Base-by-base conservation (phyloP, 2,329 filamentous ascomycete genomes). In the Trichophyton benhamiae region DNA sequence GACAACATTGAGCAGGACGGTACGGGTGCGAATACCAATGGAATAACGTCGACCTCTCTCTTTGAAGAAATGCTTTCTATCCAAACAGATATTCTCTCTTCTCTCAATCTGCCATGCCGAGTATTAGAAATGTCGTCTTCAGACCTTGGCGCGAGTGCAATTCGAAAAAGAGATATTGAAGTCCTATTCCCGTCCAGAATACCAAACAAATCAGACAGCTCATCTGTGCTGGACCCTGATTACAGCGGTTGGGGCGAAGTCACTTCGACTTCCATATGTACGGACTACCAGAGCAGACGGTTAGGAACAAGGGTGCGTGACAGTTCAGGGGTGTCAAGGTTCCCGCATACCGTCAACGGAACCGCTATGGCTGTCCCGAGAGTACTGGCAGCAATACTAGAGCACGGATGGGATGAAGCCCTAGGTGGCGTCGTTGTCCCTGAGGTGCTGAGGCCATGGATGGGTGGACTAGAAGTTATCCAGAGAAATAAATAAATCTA, bases 311-410 rank as follows among this genome's bases (percentile, higher is more conserved):
- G 87, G 46, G 78, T 89, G 53, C 84, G 86, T 64, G 77, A 75
- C 59, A 75, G 72, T 17, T 61, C 44, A n/a, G 57, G 58, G 64
- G 76, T 77, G 70, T 75, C 87, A 46, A 79, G 80, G 1, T 97
- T 90, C 72, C 90, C 91, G 13, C 90, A 89, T 77, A 99, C 94
- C 0, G 80, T 95, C 42, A 99, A 99, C 72, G 95, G 92, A 0
- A 99, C 94, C 1, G 94, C 92, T 0, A 79, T 97, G 68, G 94
- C 94, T 0, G 87, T 97, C 42, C 94, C 94, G 2, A 82, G 94
- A 59, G 88, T 99, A 11, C 72, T 99, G 63, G 91, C 94, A 25
- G 91, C 91, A 4, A 80, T 99, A 58, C 72, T 99, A 65, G 94
- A 99, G 78, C 90, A 91, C 69, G 87, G 90, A 0, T 99, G 91